phyloP scores from a whole-genome alignment of 495 filamentous ascomycete genomes.

The Penicillium maclennaniae region DNA sequence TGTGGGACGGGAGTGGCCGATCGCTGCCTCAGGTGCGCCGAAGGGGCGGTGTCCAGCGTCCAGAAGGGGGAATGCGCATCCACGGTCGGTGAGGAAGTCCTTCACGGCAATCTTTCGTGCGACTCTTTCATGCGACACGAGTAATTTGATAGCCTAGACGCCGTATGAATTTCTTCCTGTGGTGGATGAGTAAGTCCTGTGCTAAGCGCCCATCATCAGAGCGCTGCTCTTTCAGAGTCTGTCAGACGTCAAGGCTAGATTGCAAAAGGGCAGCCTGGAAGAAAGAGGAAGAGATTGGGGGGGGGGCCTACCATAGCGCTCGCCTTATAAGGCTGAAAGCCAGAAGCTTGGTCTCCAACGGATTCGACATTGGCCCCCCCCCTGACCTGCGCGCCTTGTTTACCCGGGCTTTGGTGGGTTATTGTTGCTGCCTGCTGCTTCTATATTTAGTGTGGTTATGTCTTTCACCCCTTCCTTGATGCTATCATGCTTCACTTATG shows the following conservation, averaged over 20 bases:
- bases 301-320: not conserved
- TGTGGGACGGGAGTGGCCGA: too few relatives aligned
- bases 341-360: not conserved
- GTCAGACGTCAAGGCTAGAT: not conserved
- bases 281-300: not conserved
- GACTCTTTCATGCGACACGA: not conserved
- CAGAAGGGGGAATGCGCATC: not conserved
- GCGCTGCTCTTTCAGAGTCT: not conserved
- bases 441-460: not conserved
- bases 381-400: not conserved
- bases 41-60: too few relatives aligned
- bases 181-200: not conserved
- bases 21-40: too few relatives aligned
- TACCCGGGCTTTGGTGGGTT: not conserved
- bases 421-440: slow-evolving; percentile 8
- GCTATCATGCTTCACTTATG: not conserved
- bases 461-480: not conserved
- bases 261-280: not conserved
- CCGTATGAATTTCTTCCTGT: not conserved
- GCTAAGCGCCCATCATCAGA: not conserved
- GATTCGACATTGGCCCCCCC: not conserved
- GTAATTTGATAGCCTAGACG: not conserved
- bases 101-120: too few relatives aligned
- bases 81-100: too few relatives aligned
- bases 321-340: not conserved